Base-by-base conservation (phyloP, 2,329 filamentous ascomycete species). In the Aureobasidium sp. region DNA sequence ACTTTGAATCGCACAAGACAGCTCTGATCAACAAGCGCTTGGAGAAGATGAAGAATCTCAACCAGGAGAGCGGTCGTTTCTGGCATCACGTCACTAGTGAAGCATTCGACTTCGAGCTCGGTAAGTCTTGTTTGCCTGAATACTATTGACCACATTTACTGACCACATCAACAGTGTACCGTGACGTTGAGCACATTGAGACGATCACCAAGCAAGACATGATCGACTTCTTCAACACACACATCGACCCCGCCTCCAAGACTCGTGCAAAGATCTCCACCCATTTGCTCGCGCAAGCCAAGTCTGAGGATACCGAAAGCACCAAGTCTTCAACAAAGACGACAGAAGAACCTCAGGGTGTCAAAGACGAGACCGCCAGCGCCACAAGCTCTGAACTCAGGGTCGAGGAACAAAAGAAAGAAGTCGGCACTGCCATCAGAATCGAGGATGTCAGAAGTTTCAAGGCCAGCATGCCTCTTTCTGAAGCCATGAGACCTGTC, bases 41-140 rank as follows among this genome's bases (percentile, higher is more conserved):
- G 27, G 95, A 98, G 80, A 97, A 97, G 79, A 79, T 97, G 72
- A 97, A 97, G 85, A 98, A 98, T 71, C 82, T 99, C 54, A 88
- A 91, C 67, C 92, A 95, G 70, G 96, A 99, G 81, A 94, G 91
- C 7, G 87, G 85, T 64, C 87, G 93, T 51, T 91, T 97, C 76
- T 97, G 94, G 95, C 86, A 85, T 59, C 93, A 98, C 74, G 93
- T 99, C 71, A 88, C 89, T 59, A 92, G 87, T 61, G 95, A 98
- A 76, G 93, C 91, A 71, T 97, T 95, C 77, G 94, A 98, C 78
- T 99, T 98, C 78, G 87, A 94, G 73, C 89, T 92, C 76, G 89
- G 95, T 94, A 84, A 78, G 88, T 83, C 42, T 27, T 3, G 29
- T 15, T n/a, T 16, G 8, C 29, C 15, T 20, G 1, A 7, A 27